These are phyloP conservation scores for Leishmania guyanensis DNA, from an alignment of 208 protist genomes.

Conservation along the genomic window DNA sequence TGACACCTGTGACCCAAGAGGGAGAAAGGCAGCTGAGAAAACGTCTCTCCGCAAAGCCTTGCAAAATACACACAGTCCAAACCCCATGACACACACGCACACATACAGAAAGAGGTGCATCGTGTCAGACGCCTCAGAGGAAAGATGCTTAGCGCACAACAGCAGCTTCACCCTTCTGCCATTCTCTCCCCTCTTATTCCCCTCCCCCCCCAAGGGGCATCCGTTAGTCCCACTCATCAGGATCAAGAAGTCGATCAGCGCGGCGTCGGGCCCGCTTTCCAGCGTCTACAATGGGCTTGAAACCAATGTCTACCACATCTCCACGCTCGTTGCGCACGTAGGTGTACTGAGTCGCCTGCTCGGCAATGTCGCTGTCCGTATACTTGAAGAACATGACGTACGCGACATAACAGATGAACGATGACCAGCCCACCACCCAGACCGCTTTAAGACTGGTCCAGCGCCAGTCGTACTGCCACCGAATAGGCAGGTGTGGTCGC, in stretches of 20 bases:
- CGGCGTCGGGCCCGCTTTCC: slow-evolving; percentile 56
- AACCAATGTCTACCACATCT: slow-evolving; percentile 85
- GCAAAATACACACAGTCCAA: not conserved
- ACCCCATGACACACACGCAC: not conserved
- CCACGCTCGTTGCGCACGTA: slow-evolving; percentile 84
- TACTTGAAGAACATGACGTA: slow-evolving; percentile 87
- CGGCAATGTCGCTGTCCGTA: slow-evolving; percentile 66
- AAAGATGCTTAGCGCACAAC: not conserved
- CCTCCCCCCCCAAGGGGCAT: not conserved
- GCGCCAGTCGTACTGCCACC: slow-evolving; percentile 89
- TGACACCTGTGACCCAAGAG: not conserved
- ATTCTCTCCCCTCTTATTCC: not conserved
- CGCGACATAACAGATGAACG: slow-evolving; percentile 55
- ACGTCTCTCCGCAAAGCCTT: too few species aligned
- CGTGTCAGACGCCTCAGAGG: not conserved
- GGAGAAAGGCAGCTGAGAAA: not conserved
- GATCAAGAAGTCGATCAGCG: slow-evolving; percentile 65
- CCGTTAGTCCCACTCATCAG: slow-evolving; percentile 43
- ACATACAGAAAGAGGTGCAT: not conserved
- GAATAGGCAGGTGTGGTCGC: slow-evolving; percentile 66
- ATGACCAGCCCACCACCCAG: slow-evolving; percentile 63
- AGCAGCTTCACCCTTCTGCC: not conserved
- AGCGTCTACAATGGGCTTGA: slow-evolving; percentile 83
- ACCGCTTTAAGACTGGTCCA: slow-evolving; percentile 67
- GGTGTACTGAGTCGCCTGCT: slow-evolving; percentile 76